A percentile compares a stretch with the other conserved stretches of the same genome.
Conservation (phyloP, 192 early-diverging fungal genomes). For the Pilaira anomala region DNA sequence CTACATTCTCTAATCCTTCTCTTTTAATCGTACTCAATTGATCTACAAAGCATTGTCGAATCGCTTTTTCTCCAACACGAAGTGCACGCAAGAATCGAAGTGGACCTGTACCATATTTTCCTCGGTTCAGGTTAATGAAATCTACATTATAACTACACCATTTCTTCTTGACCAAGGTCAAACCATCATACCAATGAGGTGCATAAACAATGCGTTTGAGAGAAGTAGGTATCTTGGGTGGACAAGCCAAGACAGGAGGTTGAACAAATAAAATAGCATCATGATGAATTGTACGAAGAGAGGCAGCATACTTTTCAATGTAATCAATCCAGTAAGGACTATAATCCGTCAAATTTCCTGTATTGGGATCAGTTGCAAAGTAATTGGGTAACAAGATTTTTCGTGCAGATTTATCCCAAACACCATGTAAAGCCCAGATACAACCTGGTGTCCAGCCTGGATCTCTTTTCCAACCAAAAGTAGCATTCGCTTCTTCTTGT, state of each 20-base stretch:
- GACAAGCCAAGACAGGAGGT: constrained; percentile 49
- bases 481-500: constrained; percentile 28
- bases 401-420: constrained; percentile 41
- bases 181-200: constrained; percentile 60
- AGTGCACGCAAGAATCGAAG: constrained; percentile 44
- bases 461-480: constrained; percentile 46
- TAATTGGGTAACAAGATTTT: constrained; percentile 38
- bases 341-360: constrained; percentile 37
- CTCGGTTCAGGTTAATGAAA: constrained; percentile 52
- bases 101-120: constrained; percentile 44
- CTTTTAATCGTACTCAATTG: constrained; percentile 43
- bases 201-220: constrained; percentile 47
- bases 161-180: constrained; percentile 57
- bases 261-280: constrained; percentile 57
- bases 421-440: constrained; percentile 54
- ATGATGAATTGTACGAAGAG: constrained; percentile 42
- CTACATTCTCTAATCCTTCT: constrained; percentile 46
- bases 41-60: constrained; percentile 48
- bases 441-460: constrained; percentile 41
- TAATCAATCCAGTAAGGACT: constrained; percentile 42
- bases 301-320: constrained; percentile 34
- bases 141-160: constrained; percentile 59
- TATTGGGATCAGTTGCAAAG: constrained; percentile 43
- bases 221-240: constrained; percentile 42
- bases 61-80: constrained; percentile 49